Percentiles rank a stretch among this genome's conserved stretches.
These are phyloP conservation scores for Calonectria leucothoes DNA, from an alignment of 2,329 filamentous ascomycete species.

Conservation along the genomic window DNA sequence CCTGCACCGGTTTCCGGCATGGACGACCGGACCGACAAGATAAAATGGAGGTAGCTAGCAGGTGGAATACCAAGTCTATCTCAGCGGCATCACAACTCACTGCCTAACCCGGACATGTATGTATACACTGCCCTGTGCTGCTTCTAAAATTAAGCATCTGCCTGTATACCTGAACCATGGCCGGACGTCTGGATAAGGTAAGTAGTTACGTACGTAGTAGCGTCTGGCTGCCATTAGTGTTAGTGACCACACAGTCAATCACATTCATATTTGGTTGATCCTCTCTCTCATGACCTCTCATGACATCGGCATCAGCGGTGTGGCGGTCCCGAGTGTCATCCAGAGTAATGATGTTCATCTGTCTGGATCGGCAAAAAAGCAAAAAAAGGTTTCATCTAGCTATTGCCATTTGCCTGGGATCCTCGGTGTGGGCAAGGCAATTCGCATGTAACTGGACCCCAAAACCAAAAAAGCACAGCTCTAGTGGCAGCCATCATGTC, in stretches of 20 bases:
- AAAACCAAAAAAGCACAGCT: slow-evolving; percentile 5
- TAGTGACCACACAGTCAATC: slow-evolving; percentile 3
- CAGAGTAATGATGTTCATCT: neutral
- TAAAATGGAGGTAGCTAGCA: neutral
- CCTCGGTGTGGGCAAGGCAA: neutral
- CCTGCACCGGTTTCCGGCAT: neutral
- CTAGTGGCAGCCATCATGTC: neutral
- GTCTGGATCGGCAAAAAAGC: slow-evolving; percentile 1
- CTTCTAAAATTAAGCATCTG: neutral
- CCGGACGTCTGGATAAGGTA: neutral
- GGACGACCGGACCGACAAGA: neutral
- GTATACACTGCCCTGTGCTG: neutral
- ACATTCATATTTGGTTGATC: neutral
- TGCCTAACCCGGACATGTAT: slow-evolving; percentile 1
- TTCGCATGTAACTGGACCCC: slow-evolving; percentile 14
- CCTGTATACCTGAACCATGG: neutral
- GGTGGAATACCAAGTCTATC: neutral
- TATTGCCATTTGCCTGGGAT: neutral
- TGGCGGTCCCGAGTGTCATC: slow-evolving; percentile 11
- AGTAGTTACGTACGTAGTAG: slow-evolving; percentile 8
- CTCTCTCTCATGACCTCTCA: slow-evolving; percentile 7
- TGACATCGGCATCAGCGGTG: slow-evolving; percentile 17
- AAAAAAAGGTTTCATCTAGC: neutral
- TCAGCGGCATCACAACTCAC: neutral
- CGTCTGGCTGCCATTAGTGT: slow-evolving; percentile 1